Percentiles rank a stretch among this genome's conserved stretches.
phyloP scores from a whole-genome alignment of 495 filamentous ascomycete species.

The Thozetella sp. region DNA sequence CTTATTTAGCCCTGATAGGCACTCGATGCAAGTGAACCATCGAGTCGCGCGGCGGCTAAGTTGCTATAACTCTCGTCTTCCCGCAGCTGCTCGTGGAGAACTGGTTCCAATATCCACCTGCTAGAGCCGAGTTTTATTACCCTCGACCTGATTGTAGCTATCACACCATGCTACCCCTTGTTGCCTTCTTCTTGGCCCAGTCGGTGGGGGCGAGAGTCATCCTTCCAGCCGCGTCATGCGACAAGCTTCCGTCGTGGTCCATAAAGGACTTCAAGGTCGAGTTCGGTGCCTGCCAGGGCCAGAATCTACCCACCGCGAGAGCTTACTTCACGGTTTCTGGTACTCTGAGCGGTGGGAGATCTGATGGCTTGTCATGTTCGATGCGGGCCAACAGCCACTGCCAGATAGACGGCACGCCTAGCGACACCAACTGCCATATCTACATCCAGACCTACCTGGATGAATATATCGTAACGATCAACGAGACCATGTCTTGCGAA shows the following conservation, averaged over 20 bases:
- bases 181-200: not conserved
- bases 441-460: conserved; percentile 19
- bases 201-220: not conserved
- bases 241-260: conserved; percentile 4
- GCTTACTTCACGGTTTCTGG: not conserved
- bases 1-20: not conserved
- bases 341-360: not conserved
- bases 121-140: no score
- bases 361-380: not conserved
- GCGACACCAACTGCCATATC: conserved; percentile 3
- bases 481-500: not conserved
- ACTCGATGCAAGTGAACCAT: not conserved
- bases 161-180: not conserved
- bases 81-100: no score
- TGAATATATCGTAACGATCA: not conserved
- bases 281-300: not conserved
- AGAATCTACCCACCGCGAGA: not conserved
- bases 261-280: not conserved
- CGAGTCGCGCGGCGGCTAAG: not conserved
- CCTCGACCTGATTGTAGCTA: not conserved
- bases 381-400: conserved; percentile 6
- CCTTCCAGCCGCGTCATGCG: not conserved
- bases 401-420: not conserved
- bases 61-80: not conserved
- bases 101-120: no score